phyloP scores from a whole-genome alignment of 2,329 filamentous ascomycete species.

The Alternaria sp. region DNA sequence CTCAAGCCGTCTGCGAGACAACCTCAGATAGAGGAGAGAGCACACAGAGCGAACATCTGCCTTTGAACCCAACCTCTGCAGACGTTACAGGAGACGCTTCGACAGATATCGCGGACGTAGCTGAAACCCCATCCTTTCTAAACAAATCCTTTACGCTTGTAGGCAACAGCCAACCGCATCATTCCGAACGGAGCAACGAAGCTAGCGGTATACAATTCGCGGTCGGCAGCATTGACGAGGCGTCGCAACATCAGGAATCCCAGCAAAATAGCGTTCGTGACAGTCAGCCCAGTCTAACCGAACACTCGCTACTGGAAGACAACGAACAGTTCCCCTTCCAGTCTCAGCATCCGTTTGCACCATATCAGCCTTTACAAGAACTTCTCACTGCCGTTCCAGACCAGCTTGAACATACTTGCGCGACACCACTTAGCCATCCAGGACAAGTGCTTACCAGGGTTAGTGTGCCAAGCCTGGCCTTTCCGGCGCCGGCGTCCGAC shows the following conservation, averaged over 20 bases:
- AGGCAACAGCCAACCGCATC: background rate
- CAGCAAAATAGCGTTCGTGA: constrained; percentile 7
- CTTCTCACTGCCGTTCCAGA: background rate
- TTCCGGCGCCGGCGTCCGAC: constrained; percentile 6
- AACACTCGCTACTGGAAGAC: constrained; percentile 16
- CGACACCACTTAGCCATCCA: background rate
- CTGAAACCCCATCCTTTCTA: background rate
- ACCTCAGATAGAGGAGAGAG: background rate
- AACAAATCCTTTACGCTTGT: background rate
- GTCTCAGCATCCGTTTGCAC: constrained; percentile 16
- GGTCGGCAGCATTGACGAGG: background rate
- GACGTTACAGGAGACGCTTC: background rate
- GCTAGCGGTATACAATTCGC: background rate
- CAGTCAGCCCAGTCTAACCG: constrained; percentile 15
- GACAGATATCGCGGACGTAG: background rate
- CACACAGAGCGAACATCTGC: background rate
- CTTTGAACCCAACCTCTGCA: background rate
- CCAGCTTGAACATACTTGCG: background rate
- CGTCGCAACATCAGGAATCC: background rate
- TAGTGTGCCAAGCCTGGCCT: constrained; percentile 4
- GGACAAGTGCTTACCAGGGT: constrained; percentile 3
- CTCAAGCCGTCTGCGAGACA: background rate
- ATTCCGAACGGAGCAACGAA: background rate
- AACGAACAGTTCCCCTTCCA: constrained; percentile 23
- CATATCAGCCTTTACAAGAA: background rate